Evolutionary conservation across 116 monocot species (phyloP).

Genomic region (Papilionanthe hybrid): DNA sequence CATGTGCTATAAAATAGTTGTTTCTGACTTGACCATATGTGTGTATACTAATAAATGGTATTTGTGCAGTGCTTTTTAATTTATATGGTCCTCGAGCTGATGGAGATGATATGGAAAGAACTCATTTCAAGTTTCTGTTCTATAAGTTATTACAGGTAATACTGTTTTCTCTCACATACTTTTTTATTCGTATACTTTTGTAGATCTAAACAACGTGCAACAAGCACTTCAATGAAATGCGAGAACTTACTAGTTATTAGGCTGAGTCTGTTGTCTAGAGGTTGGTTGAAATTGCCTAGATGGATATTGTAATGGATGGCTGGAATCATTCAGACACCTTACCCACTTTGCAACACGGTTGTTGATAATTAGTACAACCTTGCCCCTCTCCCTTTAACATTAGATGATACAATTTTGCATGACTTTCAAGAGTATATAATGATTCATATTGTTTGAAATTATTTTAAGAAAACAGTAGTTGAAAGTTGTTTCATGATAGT

Average conservation of each 20-base stretch:
- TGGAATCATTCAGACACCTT: neutral
- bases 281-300: neutral
- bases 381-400: neutral
- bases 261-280: neutral
- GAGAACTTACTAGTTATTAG: neutral
- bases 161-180: neutral
- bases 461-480: neutral
- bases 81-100: constrained; percentile 86
- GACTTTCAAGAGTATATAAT: neutral
- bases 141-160: constrained; percentile 77
- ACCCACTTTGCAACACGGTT: neutral
- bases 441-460: neutral
- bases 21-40: neutral
- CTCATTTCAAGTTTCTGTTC: constrained; percentile 71
- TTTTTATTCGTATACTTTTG: neutral
- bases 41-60: constrained; percentile 6
- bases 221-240: neutral
- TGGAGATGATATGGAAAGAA: constrained; percentile 61
- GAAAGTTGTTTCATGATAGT: neutral
- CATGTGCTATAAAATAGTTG: neutral
- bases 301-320: neutral
- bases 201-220: too few species aligned
- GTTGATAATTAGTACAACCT: neutral
- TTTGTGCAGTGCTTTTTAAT: constrained; percentile 80
- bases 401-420: neutral